These are phyloP conservation scores for Trichomonascaceae sp. DNA, from an alignment of 1,139 yeast species.

Conservation along the genomic window DNA sequence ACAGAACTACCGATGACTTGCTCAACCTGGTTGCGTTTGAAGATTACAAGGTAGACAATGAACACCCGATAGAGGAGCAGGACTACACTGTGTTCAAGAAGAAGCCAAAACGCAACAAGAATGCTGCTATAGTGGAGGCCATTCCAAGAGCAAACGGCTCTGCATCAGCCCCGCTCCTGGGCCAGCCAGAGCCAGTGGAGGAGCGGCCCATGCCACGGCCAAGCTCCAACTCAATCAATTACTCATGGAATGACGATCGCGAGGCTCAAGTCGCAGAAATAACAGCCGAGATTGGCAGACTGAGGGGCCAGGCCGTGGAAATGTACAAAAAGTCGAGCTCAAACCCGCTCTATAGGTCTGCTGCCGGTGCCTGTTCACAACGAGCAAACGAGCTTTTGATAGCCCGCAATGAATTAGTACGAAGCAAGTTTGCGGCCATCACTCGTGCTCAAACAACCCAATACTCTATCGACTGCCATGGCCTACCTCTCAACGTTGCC, in stretches of 20 bases:
- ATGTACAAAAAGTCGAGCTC: constrained; percentile 14
- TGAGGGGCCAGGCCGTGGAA: constrained; percentile 8
- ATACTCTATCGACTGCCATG: constrained; percentile 18
- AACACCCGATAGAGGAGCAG: constrained; percentile 1
- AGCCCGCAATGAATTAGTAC: constrained; percentile 5
- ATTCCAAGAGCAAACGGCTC: constrained; percentile 1
- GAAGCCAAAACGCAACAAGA: background rate
- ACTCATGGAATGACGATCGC: background rate
- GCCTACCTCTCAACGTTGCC: constrained; percentile 18
- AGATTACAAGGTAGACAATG: constrained; percentile 7
- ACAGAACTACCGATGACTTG: constrained; percentile 14
- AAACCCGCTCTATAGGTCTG: constrained; percentile 16
- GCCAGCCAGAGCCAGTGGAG: constrained; percentile 4
- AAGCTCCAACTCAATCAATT: constrained; percentile 5
- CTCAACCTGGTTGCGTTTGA: constrained; percentile 13
- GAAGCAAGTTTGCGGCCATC: constrained; percentile 5
- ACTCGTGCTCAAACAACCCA: constrained; percentile 10
- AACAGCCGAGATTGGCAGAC: background rate
- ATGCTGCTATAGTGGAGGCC: background rate
- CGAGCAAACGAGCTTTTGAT: constrained; percentile 7
- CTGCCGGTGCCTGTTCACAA: constrained; percentile 16
- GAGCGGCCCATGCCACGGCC: constrained; percentile 5
- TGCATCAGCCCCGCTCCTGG: constrained; percentile 3
- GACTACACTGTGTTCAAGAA: constrained; percentile 1
- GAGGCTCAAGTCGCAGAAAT: background rate